Base-by-base conservation (phyloP, 2,329 filamentous ascomycete genomes). In the Ophiostoma fasciatum region DNA sequence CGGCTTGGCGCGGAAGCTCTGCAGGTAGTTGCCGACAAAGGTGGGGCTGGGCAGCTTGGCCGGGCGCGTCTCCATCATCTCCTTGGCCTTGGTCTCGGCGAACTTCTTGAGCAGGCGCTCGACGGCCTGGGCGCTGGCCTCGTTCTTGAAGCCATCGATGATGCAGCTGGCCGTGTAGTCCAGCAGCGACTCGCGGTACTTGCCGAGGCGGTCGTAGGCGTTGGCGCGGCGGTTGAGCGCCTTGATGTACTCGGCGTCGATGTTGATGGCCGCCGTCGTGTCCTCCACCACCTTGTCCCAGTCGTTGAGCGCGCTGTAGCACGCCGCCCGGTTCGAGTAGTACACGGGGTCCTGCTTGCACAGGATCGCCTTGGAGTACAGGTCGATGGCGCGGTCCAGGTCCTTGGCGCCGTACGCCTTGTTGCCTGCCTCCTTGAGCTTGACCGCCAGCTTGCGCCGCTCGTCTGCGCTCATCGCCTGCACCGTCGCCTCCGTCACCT, bases 111-210 rank as follows among this genome's bases (percentile, higher is more conserved):
- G 69, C 44, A 98, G 64, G 43, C 88, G 70, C 66, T 98, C 90
- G 9, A 98, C 87, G 30, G 85, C 78, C 57, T 87, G 76, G 18
- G 88, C 85, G 52, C 82, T 92, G 42, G 71, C 67, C 51, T 94
- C 82, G 58, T 90, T 96, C 62, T 82, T 80, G 70, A 98, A 98
- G 44, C 82, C 82, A 56, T 98, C 90, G 56, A 98, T 94, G 58
- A 98, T 98, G 64, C 90, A 98, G 62, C 88, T 94, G 40, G 90
- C 90, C 8, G 90, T 98, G 63, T 93, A 96, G 62, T 98, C 90
- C 45, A 98, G 73, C 8, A 98, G 77, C 31, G 90, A 88, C 55
- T 96, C 88, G 57, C 85, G 90, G 65, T 80, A 94, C 60, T 79
- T 80, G 50, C 78, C 78, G 30, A 90, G 74, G 57, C 94, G 82